Percentiles rank a stretch among this genome's conserved stretches.
Conservation (phyloP, 202 grass and related monocot genomes). For the Schoenoplectus tabernaemontani region DNA sequence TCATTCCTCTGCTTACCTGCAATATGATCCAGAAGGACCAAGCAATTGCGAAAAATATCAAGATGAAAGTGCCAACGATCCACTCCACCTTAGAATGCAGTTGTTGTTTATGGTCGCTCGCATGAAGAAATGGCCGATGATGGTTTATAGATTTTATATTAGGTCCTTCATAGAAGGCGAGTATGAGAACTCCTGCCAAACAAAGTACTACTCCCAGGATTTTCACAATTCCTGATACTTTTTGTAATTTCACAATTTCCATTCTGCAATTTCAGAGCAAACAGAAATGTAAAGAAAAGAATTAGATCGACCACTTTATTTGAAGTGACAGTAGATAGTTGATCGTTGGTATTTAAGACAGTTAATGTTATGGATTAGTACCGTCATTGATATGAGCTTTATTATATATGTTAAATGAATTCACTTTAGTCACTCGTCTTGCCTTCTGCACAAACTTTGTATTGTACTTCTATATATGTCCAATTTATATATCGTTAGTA, state of each 20-base stretch:
- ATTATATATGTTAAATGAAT: too few relatives aligned
- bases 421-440: too few relatives aligned
- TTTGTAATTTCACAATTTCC: conserved; percentile 34
- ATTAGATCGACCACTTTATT: neutral
- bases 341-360: too few relatives aligned
- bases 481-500: too few relatives aligned
- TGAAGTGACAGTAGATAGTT: neutral
- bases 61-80: conserved; percentile 36
- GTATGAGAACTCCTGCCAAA: conserved; percentile 22
- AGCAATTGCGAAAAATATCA: conserved; percentile 31
- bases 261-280: conserved; percentile 26
- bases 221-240: conserved; percentile 31
- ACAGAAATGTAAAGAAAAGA: neutral
- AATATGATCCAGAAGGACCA: conserved; percentile 44
- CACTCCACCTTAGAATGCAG: conserved; percentile 22
- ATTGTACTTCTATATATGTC: too few relatives aligned
- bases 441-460: too few relatives aligned
- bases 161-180: conserved; percentile 43
- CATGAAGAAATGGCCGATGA: conserved; percentile 20
- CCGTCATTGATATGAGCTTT: too few relatives aligned
- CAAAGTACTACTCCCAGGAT: conserved; percentile 38
- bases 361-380: too few relatives aligned
- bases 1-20: conserved; percentile 26
- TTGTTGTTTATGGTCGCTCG: neutral
- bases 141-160: conserved; percentile 38